Base-by-base conservation (phyloP, 371 early-diverging fungal genomes). In the Lichtheimia hyalospora region DNA sequence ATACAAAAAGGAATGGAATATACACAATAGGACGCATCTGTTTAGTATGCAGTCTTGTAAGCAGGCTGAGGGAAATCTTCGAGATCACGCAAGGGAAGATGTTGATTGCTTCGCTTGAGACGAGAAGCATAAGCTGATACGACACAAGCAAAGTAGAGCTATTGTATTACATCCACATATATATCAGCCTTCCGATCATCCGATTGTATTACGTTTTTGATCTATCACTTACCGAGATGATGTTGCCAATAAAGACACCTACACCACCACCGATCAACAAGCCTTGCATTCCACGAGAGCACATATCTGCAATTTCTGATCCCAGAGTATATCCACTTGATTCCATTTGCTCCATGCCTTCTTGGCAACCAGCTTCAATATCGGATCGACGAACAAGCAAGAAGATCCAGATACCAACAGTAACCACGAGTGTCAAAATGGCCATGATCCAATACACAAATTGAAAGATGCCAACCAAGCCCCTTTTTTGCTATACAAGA, bases 311-410 rank as follows among this genome's bases (percentile, higher is more conserved):
- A 13, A 57, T 15, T 5, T 57, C 54, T 3, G n/a, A n/a, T 5
- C 23, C 44, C 43, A 25, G 3, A 21, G 18, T 41, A 5, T 25
- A 13, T 27, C 20, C 16, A 12, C 16, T 40, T 18, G 13, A 25
- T 21, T 25, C 15, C 7, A 41, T 3, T 93, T 94, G 10, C 93
- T 95, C 83, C 90, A 63, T 20, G 16, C 52, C 41, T 8, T 52
- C 49, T 39, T 44, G 41, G 39, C 70, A 70, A 12, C 34, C 56
- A 21, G 39, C 15, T 14, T 49, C 46, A 23, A 66, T 46, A 20
- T 60, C 63, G 8, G 39, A 44, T n/a, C 65, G 56, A 3, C 52
- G 58, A 15, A 71, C 68, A 18, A 71, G 39, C 24, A 61, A 40
- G 23, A 58, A 49, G 49, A 70, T 70, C 60, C 61, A 70, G 3